Conservation (phyloP, 768 basidiomycete genomes). For the Strobilomyces echinocephalus region DNA sequence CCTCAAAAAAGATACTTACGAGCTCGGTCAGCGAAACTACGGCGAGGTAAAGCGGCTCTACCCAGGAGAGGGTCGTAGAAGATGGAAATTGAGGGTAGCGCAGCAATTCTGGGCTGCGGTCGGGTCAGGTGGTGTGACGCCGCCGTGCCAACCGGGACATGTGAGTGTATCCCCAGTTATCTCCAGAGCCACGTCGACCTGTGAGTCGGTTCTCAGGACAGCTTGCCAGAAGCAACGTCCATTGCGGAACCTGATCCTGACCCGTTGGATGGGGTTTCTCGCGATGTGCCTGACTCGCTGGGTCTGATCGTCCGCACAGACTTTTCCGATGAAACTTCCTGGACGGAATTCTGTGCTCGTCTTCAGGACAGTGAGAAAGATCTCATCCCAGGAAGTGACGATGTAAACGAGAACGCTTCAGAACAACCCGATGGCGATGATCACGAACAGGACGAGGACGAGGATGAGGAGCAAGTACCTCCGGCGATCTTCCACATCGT, state of each 20-base stretch:
- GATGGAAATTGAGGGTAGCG: constrained; percentile 49
- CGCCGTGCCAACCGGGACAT: constrained; percentile 8
- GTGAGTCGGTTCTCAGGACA: constrained; percentile 11
- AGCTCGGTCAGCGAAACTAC: constrained; percentile 37
- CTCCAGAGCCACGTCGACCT: neutral
- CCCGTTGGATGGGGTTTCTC: constrained; percentile 45
- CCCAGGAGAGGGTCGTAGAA: constrained; percentile 53
- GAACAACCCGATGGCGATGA: constrained; percentile 19
- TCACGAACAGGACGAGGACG: constrained; percentile 19
- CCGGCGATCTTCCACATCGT: constrained; percentile 51
- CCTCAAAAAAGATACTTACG: constrained; percentile 6
- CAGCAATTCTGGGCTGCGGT: constrained; percentile 43
- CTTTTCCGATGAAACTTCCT: constrained; percentile 62
- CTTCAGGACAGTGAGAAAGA: constrained; percentile 58
- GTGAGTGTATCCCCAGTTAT: constrained; percentile 2
- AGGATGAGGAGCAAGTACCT: constrained; percentile 27
- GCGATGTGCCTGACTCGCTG: constrained; percentile 44
- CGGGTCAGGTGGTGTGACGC: constrained; percentile 15
- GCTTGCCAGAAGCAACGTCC: constrained; percentile 12
- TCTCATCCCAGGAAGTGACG: constrained; percentile 31
- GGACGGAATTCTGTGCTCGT: constrained; percentile 49
- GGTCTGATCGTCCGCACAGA: constrained; percentile 73
- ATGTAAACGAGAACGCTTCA: constrained; percentile 22
- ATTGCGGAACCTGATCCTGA: constrained; percentile 43
- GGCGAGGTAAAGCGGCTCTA: constrained; percentile 38